Conservation (phyloP, 257 asterid species). For the Anisodus acutangulus region DNA sequence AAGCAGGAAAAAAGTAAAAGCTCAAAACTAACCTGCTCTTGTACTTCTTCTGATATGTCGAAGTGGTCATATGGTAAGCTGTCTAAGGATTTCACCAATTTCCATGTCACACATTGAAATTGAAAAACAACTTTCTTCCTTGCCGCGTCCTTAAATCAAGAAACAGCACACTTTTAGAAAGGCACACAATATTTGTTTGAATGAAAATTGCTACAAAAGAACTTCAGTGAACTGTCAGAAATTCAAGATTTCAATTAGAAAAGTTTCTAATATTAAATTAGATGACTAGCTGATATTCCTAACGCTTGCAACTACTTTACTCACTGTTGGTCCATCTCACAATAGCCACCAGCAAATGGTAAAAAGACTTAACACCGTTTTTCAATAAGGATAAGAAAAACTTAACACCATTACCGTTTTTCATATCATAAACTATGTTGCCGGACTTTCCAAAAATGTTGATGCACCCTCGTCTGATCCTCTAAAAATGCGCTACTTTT, state of each 20-base stretch:
- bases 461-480: too few species aligned
- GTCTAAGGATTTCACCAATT: constrained; percentile 73
- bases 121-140: constrained; percentile 69
- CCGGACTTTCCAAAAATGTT: too few species aligned
- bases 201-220: neutral
- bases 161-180: constrained; percentile 38
- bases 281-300: too few species aligned
- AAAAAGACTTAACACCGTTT: too few species aligned
- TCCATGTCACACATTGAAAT: constrained; percentile 91
- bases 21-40: constrained; percentile 71
- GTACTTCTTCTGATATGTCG: constrained; percentile 92
- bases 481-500: too few species aligned
- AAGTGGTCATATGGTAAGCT: constrained; percentile 66
- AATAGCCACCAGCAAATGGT: too few species aligned
- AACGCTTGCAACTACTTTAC: too few species aligned
- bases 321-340: too few species aligned
- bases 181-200: neutral
- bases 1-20: constrained; percentile 29
- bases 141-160: constrained; percentile 64
- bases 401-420: neutral
- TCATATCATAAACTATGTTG: too few species aligned
- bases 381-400: too few species aligned
- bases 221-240: neutral
- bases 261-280: neutral
- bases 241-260: neutral